phyloP scores from a whole-genome alignment of 108 stramenopile species.

The Nitzschia inconspicua region DNA sequence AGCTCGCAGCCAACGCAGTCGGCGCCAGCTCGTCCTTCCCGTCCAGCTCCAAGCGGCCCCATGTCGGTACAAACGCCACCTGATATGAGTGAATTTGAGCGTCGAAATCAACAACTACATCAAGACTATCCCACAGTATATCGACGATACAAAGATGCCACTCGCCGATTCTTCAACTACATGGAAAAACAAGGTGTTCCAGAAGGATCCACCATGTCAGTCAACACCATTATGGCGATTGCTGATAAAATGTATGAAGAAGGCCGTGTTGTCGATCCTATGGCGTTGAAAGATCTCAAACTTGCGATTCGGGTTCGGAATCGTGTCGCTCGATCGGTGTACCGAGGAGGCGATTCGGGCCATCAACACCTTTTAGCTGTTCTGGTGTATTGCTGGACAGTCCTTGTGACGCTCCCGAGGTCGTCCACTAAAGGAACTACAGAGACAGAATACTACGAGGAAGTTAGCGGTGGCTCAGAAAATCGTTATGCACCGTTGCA shows the following conservation, averaged over 20 bases:
- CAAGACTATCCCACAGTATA: conserved; percentile 25
- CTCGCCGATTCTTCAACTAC: conserved; percentile 28
- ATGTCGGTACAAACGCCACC: neutral
- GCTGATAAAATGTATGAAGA: conserved; percentile 32
- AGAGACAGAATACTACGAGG: neutral
- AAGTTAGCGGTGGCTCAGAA: neutral
- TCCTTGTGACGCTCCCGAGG: conserved; percentile 8
- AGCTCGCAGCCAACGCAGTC: too few species aligned
- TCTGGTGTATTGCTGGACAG: conserved; percentile 38
- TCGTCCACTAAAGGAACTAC: neutral
- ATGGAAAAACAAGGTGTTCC: conserved; percentile 11
- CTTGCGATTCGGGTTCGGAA: conserved; percentile 29
- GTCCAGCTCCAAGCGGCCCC: neutral
- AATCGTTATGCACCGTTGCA: neutral
- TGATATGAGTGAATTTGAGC: neutral
- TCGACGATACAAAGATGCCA: conserved; percentile 38
- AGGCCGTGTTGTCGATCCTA: conserved; percentile 11
- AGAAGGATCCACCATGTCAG: neutral
- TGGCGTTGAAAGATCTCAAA: conserved; percentile 36
- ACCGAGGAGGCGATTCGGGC: conserved; percentile 37
- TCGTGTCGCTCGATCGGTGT: conserved; percentile 27
- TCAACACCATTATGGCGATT: conserved; percentile 22
- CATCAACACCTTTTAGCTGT: conserved; percentile 39
- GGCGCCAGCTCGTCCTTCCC: neutral
- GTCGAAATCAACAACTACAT: neutral